Base-by-base conservation (phyloP, 1,139 yeast genomes). In the Taphrina flavorubra region DNA sequence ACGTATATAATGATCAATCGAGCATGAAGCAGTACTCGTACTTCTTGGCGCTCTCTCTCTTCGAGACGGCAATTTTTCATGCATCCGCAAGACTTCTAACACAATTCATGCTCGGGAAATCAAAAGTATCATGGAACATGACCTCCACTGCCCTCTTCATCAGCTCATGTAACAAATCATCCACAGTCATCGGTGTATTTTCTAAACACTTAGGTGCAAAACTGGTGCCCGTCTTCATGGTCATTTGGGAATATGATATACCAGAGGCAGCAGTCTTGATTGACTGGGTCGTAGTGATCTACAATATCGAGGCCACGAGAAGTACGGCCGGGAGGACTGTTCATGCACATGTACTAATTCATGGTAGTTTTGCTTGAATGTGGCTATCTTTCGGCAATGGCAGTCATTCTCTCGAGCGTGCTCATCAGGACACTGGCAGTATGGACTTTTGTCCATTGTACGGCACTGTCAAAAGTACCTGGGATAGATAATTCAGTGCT, bases 171-270 rank as follows among this genome's bases (percentile, higher is more conserved):
- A 42, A 42, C 39, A n/a, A 13, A 8, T 31, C 40, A 11, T 36
- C 62, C n/a, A 10, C 36, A n/a, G 34, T 8, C n/a, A 13, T 31
- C 20, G 2, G 20, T 4, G 14, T 16, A 14, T 14, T 20, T 16
- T 31, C 60, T 56, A 34, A 56, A 11, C 37, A 20, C 8, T 97
- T 0, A 86, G 86, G 91, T 0, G 87, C 94, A 51, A 90, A 88
- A 75, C 81, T 94, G 34, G 88, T 92, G 72, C 99, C 99, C 0
- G 89, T 95, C n/a, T 81, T 94, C 46, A 92, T 92, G 92, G 81
- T 94, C 49, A 92, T 95, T 47, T 94, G 99, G 99, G 94, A 97
- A 0, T 94, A 94, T 75, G 97, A 94, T 75, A 84, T 90, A 7
- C 83, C 89, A 0, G 81, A 88, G 7, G 88, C 90, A 0, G 83